phyloP scores from a whole-genome alignment of 495 filamentous ascomycete genomes.

The Aspergillus bertholletiae region DNA sequence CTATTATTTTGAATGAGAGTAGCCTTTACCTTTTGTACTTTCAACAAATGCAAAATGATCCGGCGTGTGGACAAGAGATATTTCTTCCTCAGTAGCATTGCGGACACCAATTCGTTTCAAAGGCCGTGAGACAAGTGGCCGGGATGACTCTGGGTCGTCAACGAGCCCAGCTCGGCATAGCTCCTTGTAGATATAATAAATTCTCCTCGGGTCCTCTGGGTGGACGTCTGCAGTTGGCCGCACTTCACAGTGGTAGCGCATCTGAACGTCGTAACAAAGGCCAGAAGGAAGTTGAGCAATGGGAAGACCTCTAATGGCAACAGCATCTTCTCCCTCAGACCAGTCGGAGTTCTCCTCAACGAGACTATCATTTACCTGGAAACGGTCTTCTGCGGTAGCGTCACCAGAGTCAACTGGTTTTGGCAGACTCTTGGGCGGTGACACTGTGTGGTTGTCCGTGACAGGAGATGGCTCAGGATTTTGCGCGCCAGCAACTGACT shows the following conservation, averaged over 20 bases:
- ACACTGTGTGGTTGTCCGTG: slow-evolving; percentile 8
- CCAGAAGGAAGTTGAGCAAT: slow-evolving; percentile 59
- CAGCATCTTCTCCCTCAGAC: slow-evolving; percentile 31
- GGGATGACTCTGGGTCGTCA: slow-evolving; percentile 48
- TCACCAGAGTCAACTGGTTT: slow-evolving; percentile 26
- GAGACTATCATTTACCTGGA: slow-evolving; percentile 29
- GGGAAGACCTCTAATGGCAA: slow-evolving; percentile 25
- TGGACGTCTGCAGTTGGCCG: slow-evolving; percentile 70
- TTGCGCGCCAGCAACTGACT: neutral
- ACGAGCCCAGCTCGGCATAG: slow-evolving; percentile 77
- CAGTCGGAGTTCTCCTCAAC: slow-evolving; percentile 41
- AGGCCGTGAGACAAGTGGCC: slow-evolving; percentile 50
- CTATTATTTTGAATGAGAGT: neutral
- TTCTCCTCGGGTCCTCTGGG: slow-evolving; percentile 89
- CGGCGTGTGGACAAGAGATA: slow-evolving; percentile 69
- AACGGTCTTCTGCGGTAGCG: slow-evolving; percentile 15
- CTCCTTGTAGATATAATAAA: slow-evolving; percentile 82
- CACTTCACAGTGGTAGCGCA: slow-evolving; percentile 87
- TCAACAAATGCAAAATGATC: slow-evolving; percentile 76
- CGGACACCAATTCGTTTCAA: slow-evolving; percentile 76
- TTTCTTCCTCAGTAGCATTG: slow-evolving; percentile 70
- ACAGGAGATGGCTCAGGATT: slow-evolving; percentile 1
- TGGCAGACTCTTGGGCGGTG: slow-evolving; percentile 16
- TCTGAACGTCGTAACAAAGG: slow-evolving; percentile 85
- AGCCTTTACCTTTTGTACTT: slow-evolving; percentile 46